Conservation (phyloP, 495 filamentous ascomycete species). For the Penicillium canariense region DNA sequence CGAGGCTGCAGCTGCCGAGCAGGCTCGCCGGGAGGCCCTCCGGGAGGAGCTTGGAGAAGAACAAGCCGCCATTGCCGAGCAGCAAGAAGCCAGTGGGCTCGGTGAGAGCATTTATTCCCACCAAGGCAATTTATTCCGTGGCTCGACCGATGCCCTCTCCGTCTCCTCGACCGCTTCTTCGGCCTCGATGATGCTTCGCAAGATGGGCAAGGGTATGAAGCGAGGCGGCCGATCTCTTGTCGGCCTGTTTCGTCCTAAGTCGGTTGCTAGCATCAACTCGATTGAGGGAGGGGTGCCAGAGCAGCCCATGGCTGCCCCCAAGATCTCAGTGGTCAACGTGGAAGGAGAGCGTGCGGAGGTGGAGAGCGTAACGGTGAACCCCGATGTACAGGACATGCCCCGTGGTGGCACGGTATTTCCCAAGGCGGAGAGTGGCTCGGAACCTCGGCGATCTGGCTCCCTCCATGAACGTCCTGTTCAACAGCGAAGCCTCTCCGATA, state of each 20-base stretch:
- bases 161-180: slow-evolving; percentile 98
- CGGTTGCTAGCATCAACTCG: slow-evolving; percentile 71
- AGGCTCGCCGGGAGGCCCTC: slow-evolving; percentile 66
- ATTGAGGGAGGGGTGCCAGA: slow-evolving; percentile 62
- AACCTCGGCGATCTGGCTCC: slow-evolving; percentile 30
- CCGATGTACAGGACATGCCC: slow-evolving; percentile 63
- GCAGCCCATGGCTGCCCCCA: slow-evolving; percentile 61
- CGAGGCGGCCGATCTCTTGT: slow-evolving; percentile 85
- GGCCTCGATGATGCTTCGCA: slow-evolving; percentile 97
- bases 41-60: slow-evolving; percentile 76
- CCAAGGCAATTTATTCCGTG: slow-evolving; percentile 78
- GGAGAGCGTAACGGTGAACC: slow-evolving; percentile 77
- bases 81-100: slow-evolving; percentile 87
- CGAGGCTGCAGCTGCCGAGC: slow-evolving; percentile 56
- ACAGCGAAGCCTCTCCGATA: slow-evolving; percentile 44
- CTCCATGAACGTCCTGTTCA: slow-evolving; percentile 48
- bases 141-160: slow-evolving; percentile 94
- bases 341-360: slow-evolving; percentile 69
- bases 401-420: slow-evolving; percentile 83
- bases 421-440: slow-evolving; percentile 63
- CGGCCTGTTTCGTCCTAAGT: slow-evolving; percentile 93
- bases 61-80: slow-evolving; percentile 84
- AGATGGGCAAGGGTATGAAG: slow-evolving; percentile 99
- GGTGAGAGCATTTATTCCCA: slow-evolving; percentile 93
- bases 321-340: slow-evolving; percentile 91